A percentile compares a stretch with the other conserved stretches of the same genome.
phyloP scores from a whole-genome alignment of 2,329 filamentous ascomycete genomes.

The Exophiala dermatitidis region DNA sequence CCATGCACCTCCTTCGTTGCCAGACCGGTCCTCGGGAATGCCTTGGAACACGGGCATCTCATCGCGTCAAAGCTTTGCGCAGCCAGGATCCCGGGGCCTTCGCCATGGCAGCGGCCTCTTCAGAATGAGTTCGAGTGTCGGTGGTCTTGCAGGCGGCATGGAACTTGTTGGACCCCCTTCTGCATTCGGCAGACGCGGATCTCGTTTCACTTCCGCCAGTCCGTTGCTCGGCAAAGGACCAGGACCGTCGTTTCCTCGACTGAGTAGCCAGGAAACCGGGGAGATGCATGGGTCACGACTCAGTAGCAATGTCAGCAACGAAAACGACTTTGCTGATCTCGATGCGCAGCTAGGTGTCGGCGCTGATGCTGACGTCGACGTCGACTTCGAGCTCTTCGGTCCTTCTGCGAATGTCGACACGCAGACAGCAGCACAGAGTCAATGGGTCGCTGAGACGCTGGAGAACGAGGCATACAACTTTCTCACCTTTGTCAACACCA shows the following conservation, averaged over 20 bases:
- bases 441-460: constrained; percentile 45
- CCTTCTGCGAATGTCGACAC: constrained; percentile 43
- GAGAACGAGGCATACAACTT: constrained; percentile 58
- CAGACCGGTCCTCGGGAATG: constrained; percentile 60
- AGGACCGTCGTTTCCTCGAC: constrained; percentile 26
- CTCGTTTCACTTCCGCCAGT: constrained; percentile 52
- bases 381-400: constrained; percentile 41
- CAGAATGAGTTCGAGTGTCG: constrained; percentile 33
- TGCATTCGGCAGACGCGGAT: constrained; percentile 38
- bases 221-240: constrained; percentile 43
- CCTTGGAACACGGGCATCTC: constrained; percentile 55
- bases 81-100: constrained; percentile 31
- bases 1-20: constrained; percentile 58
- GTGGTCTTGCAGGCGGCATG: constrained; percentile 28
- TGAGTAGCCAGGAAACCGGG: constrained; percentile 18
- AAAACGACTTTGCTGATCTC: constrained; percentile 30
- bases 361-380: constrained; percentile 24
- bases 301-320: constrained; percentile 14
- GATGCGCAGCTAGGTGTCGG: constrained; percentile 31
- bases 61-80: constrained; percentile 42
- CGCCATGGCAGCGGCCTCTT: constrained; percentile 14
- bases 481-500: constrained; percentile 50
- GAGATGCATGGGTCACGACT: constrained; percentile 6
- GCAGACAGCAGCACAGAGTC: constrained; percentile 42
- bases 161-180: constrained; percentile 24